phyloP scores from a whole-genome alignment of 768 basidiomycete genomes.

The Brasilioporus rufonigricans region DNA sequence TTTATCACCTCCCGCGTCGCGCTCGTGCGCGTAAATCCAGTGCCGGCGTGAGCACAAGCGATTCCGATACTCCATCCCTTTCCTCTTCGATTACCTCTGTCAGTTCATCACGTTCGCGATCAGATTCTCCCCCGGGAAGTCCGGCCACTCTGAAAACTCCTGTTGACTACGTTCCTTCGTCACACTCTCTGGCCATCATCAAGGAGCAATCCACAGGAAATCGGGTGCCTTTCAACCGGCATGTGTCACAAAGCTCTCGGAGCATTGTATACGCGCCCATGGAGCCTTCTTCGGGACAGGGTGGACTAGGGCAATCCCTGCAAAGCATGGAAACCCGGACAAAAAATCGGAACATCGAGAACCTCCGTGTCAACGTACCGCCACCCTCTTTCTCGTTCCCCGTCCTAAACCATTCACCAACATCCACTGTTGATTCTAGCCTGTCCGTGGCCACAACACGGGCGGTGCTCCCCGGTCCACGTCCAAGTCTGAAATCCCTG shows the following conservation, averaged over 20 bases:
- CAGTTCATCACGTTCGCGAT: constrained; percentile 36
- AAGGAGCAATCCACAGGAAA: constrained; percentile 34
- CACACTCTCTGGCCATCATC: constrained; percentile 36
- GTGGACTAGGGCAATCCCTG: constrained; percentile 15
- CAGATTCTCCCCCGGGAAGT: constrained; percentile 34
- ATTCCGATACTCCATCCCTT: constrained; percentile 50
- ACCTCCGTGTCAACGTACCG: constrained; percentile 32
- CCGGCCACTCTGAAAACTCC: constrained; percentile 34
- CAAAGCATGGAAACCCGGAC: constrained; percentile 9
- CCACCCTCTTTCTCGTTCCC: constrained; percentile 17
- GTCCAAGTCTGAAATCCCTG: constrained; percentile 18
- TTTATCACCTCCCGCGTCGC: constrained; percentile 36
- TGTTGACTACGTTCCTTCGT: constrained; percentile 24
- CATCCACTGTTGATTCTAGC: constrained; percentile 8
- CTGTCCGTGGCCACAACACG: constrained; percentile 1
- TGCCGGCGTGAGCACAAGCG: constrained; percentile 32
- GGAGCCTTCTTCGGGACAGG: constrained; percentile 16
- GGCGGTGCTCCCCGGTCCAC: not conserved
- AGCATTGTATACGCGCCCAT: constrained; percentile 24
- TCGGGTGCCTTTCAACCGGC: constrained; percentile 3
- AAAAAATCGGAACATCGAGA: constrained; percentile 30
- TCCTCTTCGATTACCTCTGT: constrained; percentile 39
- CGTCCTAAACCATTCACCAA: constrained; percentile 13
- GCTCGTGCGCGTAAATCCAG: constrained; percentile 25
- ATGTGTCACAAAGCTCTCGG: constrained; percentile 18